Conservation (phyloP, 164 flowering plant genomes). For the Aristolochia contorta region DNA sequence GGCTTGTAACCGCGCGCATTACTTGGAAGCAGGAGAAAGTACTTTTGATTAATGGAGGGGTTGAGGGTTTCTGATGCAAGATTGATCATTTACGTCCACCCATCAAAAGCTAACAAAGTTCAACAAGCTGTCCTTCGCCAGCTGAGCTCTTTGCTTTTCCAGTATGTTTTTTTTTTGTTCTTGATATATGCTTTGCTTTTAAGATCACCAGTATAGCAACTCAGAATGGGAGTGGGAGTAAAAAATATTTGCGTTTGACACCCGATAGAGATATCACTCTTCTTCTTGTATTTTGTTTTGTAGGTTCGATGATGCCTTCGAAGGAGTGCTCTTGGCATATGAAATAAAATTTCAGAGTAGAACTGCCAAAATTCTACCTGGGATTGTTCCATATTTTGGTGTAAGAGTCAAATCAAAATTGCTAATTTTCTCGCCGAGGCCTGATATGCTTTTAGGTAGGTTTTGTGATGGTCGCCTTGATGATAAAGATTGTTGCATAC, state of each 20-base stretch:
- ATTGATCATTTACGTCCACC: constrained; percentile 53
- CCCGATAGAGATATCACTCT: no score
- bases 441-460: constrained; percentile 70
- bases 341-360: constrained; percentile 21
- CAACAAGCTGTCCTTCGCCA: constrained; percentile 39
- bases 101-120: constrained; percentile 49
- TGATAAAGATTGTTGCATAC: not conserved
- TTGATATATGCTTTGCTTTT: no score
- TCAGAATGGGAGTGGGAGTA: no score
- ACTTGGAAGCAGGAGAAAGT: no score
- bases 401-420: constrained; percentile 44
- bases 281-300: not conserved
- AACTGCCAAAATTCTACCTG: constrained; percentile 46
- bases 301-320: constrained; percentile 68
- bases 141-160: constrained; percentile 66
- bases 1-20: no score
- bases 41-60: constrained; percentile 45
- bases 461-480: not conserved
- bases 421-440: constrained; percentile 68
- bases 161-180: constrained; percentile 22
- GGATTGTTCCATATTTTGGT: constrained; percentile 56
- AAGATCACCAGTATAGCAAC: no score
- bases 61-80: constrained; percentile 41
- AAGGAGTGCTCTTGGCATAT: constrained; percentile 76
- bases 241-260: no score